Evolutionary conservation across 495 filamentous ascomycete species (phyloP), one percentile per base, ranked within the genome.

Genomic region (Zalerion maritima): DNA sequence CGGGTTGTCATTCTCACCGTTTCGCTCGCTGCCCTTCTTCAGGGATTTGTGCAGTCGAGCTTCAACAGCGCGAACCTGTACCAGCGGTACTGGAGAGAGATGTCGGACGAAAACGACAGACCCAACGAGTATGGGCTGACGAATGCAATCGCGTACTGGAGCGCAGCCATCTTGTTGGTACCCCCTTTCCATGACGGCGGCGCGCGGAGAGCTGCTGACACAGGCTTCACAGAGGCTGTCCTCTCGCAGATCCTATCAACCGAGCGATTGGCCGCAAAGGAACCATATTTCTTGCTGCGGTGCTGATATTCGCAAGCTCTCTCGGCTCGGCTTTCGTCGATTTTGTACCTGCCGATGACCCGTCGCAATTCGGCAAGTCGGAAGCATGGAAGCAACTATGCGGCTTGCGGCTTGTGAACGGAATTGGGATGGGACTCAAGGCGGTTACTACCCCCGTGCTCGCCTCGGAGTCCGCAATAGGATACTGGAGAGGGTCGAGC

Each of bases 371-470:
- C 32, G 35, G 35, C 13, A 32, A 11, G 12, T 37, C 13, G 35
- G 35, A 6, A 25, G 12, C 18, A 17, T 21, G 14, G 32, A 37
- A 24, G 5, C 14, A 20, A 10, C 28, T 52, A 1, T 35, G 46
- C 4, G 20, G 26, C 5, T 34, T 46, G 1, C 35, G 48, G 6
- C 23, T 47, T 8, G 17, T 52, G 5, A 52, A 49, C 29, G 48
- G 48, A 2, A 35, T 52, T 18, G 47, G 46, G 4, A 52, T 52
- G 48, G 48, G 48, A 5, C 20, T 52, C 7, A 52, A 52, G 32
- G 48, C 48, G 5, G 46, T 49, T 11, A 44, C 37, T 18, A 46
- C 48, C 4, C 45, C 48, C n/a, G 46, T 52, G 8, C 29, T 52
- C 2, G 48, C 48, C 4, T 44, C 43, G 6, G 48, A 52, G 34